A percentile compares a stretch with the other conserved stretches of the same genome.
These are phyloP conservation scores for Mycena chlorophos DNA, from an alignment of 768 basidiomycete genomes.

Conservation along the genomic window DNA sequence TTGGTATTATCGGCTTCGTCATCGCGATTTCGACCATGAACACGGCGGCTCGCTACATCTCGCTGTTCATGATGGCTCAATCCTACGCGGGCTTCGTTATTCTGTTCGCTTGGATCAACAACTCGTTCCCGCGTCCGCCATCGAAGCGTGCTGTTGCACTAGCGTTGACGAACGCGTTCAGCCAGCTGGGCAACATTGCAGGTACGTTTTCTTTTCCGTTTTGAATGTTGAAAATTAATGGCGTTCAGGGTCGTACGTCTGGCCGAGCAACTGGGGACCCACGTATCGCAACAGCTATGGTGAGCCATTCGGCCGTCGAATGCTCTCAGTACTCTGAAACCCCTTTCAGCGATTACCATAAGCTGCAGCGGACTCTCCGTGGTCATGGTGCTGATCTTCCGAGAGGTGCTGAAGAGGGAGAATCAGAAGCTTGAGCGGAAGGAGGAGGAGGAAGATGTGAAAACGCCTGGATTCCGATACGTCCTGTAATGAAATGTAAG, in stretches of 20 bases:
- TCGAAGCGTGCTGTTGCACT: constrained; percentile 83
- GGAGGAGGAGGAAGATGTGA: constrained; percentile 42
- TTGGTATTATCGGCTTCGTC: constrained; percentile 74
- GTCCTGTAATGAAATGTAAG: no score
- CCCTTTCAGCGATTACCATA: constrained; percentile 50
- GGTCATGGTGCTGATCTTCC: constrained; percentile 53
- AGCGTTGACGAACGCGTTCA: constrained; percentile 78
- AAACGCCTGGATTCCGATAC: constrained; percentile 51
- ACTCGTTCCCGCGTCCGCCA: constrained; percentile 67
- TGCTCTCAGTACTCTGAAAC: constrained; percentile 55
- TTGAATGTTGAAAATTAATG: background rate
- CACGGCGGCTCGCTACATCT: constrained; percentile 65
- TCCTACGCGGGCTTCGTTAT: constrained; percentile 70
- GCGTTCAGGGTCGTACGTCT: constrained; percentile 62
- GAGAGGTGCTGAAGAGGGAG: constrained; percentile 36
- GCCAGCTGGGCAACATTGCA: constrained; percentile 80
- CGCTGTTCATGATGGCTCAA: constrained; percentile 64
- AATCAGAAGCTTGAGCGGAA: constrained; percentile 41
- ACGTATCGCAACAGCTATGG: constrained; percentile 64
- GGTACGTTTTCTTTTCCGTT: constrained; percentile 27
- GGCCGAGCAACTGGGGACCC: constrained; percentile 67
- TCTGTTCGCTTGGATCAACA: constrained; percentile 53
- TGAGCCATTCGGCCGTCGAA: constrained; percentile 43
- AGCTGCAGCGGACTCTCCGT: no score
- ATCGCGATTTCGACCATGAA: constrained; percentile 74